phyloP scores from a whole-genome alignment of 2,329 filamentous ascomycete species.

The Calonectria multiphialidica region DNA sequence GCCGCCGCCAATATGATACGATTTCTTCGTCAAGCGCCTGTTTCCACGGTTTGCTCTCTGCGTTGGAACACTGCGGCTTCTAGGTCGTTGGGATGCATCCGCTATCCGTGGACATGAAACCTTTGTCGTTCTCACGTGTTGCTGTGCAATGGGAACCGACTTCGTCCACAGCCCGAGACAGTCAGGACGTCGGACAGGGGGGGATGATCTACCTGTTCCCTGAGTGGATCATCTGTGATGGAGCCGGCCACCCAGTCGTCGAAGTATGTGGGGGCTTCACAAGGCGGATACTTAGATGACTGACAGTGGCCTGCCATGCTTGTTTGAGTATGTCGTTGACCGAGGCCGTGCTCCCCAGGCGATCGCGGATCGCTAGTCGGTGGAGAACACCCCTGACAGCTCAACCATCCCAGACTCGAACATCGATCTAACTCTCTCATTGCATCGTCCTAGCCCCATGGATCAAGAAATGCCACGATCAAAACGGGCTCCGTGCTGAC shows the following conservation, averaged over 20 bases:
- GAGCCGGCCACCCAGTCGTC: slow-evolving; percentile 35
- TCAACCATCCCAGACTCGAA: not conserved
- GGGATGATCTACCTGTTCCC: slow-evolving; percentile 34
- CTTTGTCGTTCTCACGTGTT: slow-evolving; percentile 42
- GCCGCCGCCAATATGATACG: slow-evolving; percentile 28
- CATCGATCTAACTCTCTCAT: slow-evolving; percentile 2
- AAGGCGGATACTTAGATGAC: slow-evolving; percentile 37
- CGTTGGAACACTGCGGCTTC: slow-evolving; percentile 32
- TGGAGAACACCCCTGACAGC: slow-evolving; percentile 17
- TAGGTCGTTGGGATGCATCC: slow-evolving; percentile 41
- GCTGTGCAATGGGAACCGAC: slow-evolving; percentile 37
- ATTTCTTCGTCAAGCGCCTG: slow-evolving; percentile 23
- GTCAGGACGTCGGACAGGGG: slow-evolving; percentile 36
- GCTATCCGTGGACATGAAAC: slow-evolving; percentile 43
- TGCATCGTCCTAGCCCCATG: not conserved
- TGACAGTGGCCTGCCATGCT: slow-evolving; percentile 29
- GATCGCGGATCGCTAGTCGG: slow-evolving; percentile 25
- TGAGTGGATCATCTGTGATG: slow-evolving; percentile 31
- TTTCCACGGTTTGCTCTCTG: slow-evolving; percentile 25
- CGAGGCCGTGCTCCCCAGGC: slow-evolving; percentile 32
- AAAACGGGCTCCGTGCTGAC: not conserved
- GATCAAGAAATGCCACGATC: not conserved
- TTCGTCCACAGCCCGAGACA: slow-evolving; percentile 40
- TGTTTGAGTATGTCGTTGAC: slow-evolving; percentile 32
- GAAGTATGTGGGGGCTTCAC: slow-evolving; percentile 35